Evolutionary conservation across 345 rosid genomes (phyloP), one percentile per base, ranked within the genome.

Genomic region (Gossypium ekmanianum): DNA sequence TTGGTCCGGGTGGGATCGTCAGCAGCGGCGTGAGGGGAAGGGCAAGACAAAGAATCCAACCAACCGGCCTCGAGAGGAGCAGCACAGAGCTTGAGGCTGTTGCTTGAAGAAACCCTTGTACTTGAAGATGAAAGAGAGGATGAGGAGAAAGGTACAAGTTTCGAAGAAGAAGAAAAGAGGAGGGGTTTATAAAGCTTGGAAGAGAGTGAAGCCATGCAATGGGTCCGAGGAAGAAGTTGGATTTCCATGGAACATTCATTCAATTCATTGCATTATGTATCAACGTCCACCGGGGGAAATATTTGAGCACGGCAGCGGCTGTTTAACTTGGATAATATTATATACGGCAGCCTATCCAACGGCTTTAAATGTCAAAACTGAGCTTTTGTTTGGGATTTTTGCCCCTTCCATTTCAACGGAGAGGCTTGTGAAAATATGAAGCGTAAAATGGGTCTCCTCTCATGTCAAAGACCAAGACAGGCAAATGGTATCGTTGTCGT

Each of bases 31-130:
- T 69, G 61, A 17, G 50, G 61, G 27, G 56, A 81, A 10, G 86
- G 84, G 71, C 73, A 78, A 79, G 91, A 76, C 44, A 91, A 90
- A 14, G 94, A 91, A 29, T 85, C 87, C 45, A 91, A 77, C 97
- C 94, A 91, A 71, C 81, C 75, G 77, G 81, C 84, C 80, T 88
- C 86, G 43, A 91, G 77, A 11, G 80, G 68, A 13, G 83, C 85
- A 18, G 74, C 86, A 2, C 77, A 55, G 22, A 62, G 81, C 58
- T 79, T 81, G 18, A 65, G 47, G 70, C 75, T 17, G 26, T 48
- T 62, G 47, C 47, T 50, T 0, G 71, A 27, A 55, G 64, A 69
- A 22, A 79, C 80, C 3, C 73, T 70, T 7, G 73, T 61, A 6
- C 18, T 41, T n/a, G 76, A 10, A 29, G 50, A 24, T 62, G 55